A percentile compares a stretch with the other conserved stretches of the same genome.
Evolutionary conservation across 2,329 filamentous ascomycete genomes (phyloP).

Genomic region (Alternaria brassicae): DNA sequence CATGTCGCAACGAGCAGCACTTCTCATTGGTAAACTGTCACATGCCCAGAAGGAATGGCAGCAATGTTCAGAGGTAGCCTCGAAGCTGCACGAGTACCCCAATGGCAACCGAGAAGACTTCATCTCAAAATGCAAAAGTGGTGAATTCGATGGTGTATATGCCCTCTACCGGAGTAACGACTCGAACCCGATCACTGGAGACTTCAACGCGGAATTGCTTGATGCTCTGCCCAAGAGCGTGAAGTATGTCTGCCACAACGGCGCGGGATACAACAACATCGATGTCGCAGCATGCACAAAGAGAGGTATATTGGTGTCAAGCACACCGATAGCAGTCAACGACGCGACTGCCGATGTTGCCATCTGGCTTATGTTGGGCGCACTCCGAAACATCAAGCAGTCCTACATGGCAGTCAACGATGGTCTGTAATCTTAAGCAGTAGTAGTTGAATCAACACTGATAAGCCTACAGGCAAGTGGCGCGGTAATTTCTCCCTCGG

Average conservation of each 20-base stretch:
- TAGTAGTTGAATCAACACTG: background rate
- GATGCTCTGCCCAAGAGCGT: constrained; percentile 51
- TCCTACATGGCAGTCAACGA: constrained; percentile 56
- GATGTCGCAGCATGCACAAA: constrained; percentile 62
- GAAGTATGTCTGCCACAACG: constrained; percentile 57
- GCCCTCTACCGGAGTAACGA: constrained; percentile 66
- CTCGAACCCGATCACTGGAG: constrained; percentile 59
- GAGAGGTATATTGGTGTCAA: constrained; percentile 54
- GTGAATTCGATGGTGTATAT: constrained; percentile 62
- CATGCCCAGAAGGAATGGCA: constrained; percentile 59
- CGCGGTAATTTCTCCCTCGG: constrained; percentile 58
- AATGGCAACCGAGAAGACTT: constrained; percentile 63
- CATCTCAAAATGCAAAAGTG: constrained; percentile 61
- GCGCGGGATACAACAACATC: constrained; percentile 68
- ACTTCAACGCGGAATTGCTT: constrained; percentile 56
- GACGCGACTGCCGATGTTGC: constrained; percentile 60
- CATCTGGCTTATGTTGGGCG: constrained; percentile 61
- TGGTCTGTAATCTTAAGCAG: constrained; percentile 38
- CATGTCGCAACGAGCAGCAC: constrained; percentile 49
- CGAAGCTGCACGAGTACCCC: constrained; percentile 59
- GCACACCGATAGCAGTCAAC: constrained; percentile 58
- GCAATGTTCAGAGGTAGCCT: constrained; percentile 42
- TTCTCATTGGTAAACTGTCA: constrained; percentile 56
- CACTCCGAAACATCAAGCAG: constrained; percentile 58
- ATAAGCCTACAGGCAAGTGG: constrained; percentile 47